phyloP scores from a whole-genome alignment of 306 rosid species.

The Cucurbita moschata region DNA sequence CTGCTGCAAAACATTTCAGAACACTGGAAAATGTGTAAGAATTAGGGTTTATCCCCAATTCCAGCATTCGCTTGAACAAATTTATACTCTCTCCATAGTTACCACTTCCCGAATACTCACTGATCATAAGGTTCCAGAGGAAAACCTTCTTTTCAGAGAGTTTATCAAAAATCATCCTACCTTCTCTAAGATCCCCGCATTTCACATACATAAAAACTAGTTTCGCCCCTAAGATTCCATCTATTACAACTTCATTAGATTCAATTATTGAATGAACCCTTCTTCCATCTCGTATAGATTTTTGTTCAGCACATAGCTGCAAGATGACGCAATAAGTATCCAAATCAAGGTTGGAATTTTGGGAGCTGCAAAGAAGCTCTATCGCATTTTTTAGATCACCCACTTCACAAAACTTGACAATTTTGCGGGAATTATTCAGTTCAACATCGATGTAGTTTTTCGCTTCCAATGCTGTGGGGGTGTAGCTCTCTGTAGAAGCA shows the following conservation, averaged over 20 bases:
- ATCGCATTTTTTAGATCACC: slow-evolving; percentile 45
- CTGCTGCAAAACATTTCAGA: slow-evolving; percentile 48
- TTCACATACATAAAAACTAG: slow-evolving; percentile 53
- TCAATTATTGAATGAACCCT: slow-evolving; percentile 34
- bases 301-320: slow-evolving; percentile 59
- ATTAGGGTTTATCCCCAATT: slow-evolving; percentile 31
- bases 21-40: slow-evolving; percentile 45
- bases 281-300: slow-evolving; percentile 45
- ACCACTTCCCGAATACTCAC: slow-evolving; percentile 45
- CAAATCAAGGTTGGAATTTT: slow-evolving; percentile 30
- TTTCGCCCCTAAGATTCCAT: slow-evolving; percentile 41
- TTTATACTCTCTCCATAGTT: slow-evolving; percentile 30
- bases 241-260: slow-evolving; percentile 18
- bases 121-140: slow-evolving; percentile 59
- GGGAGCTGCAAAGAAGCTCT: slow-evolving; percentile 21
- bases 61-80: slow-evolving; percentile 46
- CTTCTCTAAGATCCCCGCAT: slow-evolving; percentile 46
- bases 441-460: background rate
- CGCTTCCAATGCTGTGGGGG: slow-evolving; percentile 11
- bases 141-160: slow-evolving; percentile 35
- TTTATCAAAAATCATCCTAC: slow-evolving; percentile 40
- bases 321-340: slow-evolving; percentile 35
- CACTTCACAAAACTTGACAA: slow-evolving; percentile 26
- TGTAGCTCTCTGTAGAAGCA: slow-evolving; percentile 10
- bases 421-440: slow-evolving; percentile 12